Conservation (phyloP, 2,329 filamentous ascomycete genomes). For the Aspergillus fumigatus region DNA sequence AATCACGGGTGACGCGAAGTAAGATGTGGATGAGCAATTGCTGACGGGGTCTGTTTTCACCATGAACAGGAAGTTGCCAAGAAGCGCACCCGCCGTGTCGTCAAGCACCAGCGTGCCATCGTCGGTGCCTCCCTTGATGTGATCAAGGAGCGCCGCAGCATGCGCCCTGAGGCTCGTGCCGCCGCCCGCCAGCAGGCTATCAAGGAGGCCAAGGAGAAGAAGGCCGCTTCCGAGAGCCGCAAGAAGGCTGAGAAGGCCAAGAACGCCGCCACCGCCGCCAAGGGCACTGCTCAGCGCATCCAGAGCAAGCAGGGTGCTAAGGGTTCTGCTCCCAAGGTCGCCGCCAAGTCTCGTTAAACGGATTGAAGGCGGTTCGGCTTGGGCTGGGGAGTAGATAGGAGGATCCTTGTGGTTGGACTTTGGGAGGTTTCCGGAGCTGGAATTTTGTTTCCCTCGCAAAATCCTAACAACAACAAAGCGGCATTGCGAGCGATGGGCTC, state of each 20-base stretch:
- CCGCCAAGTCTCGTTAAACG: constrained; percentile 77
- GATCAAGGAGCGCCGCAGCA: constrained; percentile 96
- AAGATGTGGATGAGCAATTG: constrained; percentile 8
- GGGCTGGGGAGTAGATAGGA: constrained; percentile 24
- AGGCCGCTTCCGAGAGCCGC: constrained; percentile 74
- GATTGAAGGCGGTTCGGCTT: constrained; percentile 24
- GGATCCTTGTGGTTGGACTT: constrained; percentile 19
- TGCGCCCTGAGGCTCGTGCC: constrained; percentile 91
- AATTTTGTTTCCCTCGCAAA: constrained; percentile 19
- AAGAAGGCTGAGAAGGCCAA: constrained; percentile 99
- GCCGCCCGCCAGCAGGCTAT: constrained; percentile 87
- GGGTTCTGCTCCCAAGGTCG: constrained; percentile 80
- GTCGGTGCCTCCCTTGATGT: constrained; percentile 99
- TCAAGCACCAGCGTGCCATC: constrained; percentile 98
- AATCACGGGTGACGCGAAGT: constrained; percentile 1
- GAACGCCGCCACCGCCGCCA: constrained; percentile 66
- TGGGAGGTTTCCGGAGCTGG: constrained; percentile 23
- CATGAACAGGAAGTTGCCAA: constrained; percentile 89
- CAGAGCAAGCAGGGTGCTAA: constrained; percentile 96
- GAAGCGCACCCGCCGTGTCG: constrained; percentile 96
- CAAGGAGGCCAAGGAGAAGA: constrained; percentile 99
- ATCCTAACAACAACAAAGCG: constrained; percentile 10
- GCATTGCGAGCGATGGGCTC: constrained; percentile 24
- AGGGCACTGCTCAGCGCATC: constrained; percentile 75
- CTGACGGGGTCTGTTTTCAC: constrained; percentile 25